Evolutionary conservation across 495 filamentous ascomycete species (phyloP), one percentile per base, ranked within the genome.

Genomic region (Xylaria curta): DNA sequence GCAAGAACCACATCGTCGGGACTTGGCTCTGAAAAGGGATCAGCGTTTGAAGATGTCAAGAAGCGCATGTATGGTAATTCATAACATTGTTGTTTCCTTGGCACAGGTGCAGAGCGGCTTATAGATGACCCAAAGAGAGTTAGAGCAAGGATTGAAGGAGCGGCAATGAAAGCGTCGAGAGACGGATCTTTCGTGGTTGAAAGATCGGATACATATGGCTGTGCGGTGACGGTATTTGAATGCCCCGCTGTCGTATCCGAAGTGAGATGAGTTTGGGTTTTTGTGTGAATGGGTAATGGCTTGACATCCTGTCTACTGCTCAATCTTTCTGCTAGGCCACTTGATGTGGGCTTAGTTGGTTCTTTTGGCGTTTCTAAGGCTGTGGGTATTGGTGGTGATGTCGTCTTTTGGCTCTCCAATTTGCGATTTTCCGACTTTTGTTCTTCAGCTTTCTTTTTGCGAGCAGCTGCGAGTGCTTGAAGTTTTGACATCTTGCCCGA

Each of bases 1-100:
- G 90, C 89, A 51, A 91, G 83, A 70, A 98, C 92, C 72, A 95
- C 84, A 82, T 98, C 97, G 82, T 99, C 96, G 75, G 96, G 96
- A 80, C 95, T 98, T 67, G 96, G 96, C 72, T 87, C 92, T 89
- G 91, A 84, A 84, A 98, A 99, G 66, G 91, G 89, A 82, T 88
- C 80, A 76, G 78, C 74, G 71, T 78, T 66, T 69, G 71, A 75
- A 65, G 78, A 79, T 53, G 83, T 73, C 9, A 78, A 74, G 24
- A 78, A 75, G 28, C 80, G 79, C 78, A 74, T 85, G 80, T 87
- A 87, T 73, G 83, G 90, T 78, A 85, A 83, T 64, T 82, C 85
- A 82, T 82, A 87, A 5, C 15, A 60, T 60, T 60, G 58, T 69
- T 74, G 75, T 77, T 73, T 81, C 72, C 70, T 78, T 72, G 76